Evolutionary conservation across 176 grass and related monocot genomes (phyloP).

Genomic region (Triticum aestivum): DNA sequence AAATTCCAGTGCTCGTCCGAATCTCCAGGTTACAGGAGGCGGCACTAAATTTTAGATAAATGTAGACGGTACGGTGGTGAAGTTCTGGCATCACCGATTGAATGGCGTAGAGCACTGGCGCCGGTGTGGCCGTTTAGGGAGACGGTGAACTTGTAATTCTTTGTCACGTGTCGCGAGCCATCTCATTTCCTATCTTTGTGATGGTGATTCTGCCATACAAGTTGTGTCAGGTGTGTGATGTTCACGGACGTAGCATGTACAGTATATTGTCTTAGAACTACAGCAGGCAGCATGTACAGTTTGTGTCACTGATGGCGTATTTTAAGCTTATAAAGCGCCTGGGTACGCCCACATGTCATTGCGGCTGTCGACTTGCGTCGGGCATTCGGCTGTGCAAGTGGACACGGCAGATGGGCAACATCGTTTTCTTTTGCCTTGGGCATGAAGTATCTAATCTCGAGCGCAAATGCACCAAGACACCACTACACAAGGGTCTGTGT

Average conservation of each 20-base stretch:
- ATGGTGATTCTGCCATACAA: neutral
- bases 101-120: neutral
- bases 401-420: neutral
- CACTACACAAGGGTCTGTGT: neutral
- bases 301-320: neutral
- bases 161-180: neutral
- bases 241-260: neutral
- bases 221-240: neutral
- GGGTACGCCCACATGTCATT: neutral
- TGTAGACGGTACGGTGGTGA: neutral
- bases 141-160: neutral
- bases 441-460: no score
- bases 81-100: neutral
- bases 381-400: neutral
- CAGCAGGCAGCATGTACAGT: neutral
- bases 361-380: neutral
- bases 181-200: neutral
- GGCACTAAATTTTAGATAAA: neutral
- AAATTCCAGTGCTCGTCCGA: neutral
- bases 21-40: neutral
- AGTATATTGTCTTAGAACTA: neutral
- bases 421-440: neutral
- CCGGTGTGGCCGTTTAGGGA: neutral
- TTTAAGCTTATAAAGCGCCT: neutral
- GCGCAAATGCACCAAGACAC: neutral